Evolutionary conservation across 805 yeast species (phyloP).

Genomic region (Starmerella geochares): DNA sequence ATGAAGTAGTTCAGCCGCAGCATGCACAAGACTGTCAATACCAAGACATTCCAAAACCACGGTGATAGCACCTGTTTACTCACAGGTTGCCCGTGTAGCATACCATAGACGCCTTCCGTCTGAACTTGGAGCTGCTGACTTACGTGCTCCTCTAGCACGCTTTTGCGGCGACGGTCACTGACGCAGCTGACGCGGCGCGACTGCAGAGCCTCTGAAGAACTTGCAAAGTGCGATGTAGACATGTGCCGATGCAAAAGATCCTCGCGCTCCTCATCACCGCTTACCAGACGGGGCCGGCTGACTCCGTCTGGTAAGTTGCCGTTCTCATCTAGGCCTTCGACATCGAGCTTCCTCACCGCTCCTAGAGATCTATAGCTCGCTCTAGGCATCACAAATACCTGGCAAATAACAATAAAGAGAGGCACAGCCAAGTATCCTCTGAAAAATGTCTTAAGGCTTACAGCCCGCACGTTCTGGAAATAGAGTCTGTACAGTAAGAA

Average conservation of each 20-base stretch:
- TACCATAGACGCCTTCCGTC: constrained; percentile 51
- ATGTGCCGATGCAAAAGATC: constrained; percentile 14
- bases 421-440: constrained; percentile 63
- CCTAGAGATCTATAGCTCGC: constrained; percentile 51
- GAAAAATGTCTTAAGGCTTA: constrained; percentile 54
- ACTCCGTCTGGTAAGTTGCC: constrained; percentile 34
- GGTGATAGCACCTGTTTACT: constrained; percentile 41
- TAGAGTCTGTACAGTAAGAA: constrained; percentile 62
- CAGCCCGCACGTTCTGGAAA: constrained; percentile 38
- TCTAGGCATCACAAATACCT: constrained; percentile 67
- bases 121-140: constrained; percentile 3
- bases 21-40: constrained; percentile 81
- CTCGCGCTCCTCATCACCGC: constrained; percentile 5
- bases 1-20: constrained; percentile 84
- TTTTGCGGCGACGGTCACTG: constrained; percentile 13
- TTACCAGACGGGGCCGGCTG: neutral
- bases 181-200: constrained; percentile 12
- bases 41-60: constrained; percentile 71
- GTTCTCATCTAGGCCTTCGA: constrained; percentile 62
- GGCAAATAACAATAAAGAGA: constrained; percentile 61
- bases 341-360: constrained; percentile 36
- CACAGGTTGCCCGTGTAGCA: constrained; percentile 55
- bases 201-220: neutral
- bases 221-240: constrained; percentile 6
- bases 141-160: constrained; percentile 18